Conservation (phyloP, 805 yeast genomes). For the Yarrowia sp. region DNA sequence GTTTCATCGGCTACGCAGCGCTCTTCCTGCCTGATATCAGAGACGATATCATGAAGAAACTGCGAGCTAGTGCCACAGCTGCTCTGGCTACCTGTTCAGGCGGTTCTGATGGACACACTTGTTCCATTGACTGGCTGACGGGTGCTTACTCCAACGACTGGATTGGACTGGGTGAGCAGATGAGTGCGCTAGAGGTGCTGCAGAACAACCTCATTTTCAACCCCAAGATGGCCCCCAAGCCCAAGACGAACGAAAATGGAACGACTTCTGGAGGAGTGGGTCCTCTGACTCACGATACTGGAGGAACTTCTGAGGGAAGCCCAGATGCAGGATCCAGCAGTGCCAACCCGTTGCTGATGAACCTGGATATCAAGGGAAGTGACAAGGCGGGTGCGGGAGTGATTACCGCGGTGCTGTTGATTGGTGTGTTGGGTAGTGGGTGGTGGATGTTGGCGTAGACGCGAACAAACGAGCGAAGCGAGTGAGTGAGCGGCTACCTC, state of each 20-base stretch:
- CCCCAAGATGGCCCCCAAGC: constrained; percentile 47
- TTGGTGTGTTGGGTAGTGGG: constrained; percentile 66
- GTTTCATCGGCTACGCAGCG: constrained; percentile 70
- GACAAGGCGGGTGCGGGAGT: constrained; percentile 93
- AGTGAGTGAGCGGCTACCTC: neutral
- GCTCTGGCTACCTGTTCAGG: constrained; percentile 84
- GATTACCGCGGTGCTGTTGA: constrained; percentile 76
- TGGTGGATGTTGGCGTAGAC: constrained; percentile 69
- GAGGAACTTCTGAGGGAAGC: constrained; percentile 73
- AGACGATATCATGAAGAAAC: constrained; percentile 55
- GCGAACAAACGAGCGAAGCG: neutral
- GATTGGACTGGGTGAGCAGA: constrained; percentile 88
- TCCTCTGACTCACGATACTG: constrained; percentile 68
- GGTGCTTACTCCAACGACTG: constrained; percentile 53
- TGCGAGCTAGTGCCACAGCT: constrained; percentile 64
- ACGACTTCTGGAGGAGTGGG: constrained; percentile 13
- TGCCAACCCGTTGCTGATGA: constrained; percentile 21
- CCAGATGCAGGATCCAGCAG: constrained; percentile 48
- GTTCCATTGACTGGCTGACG: constrained; percentile 75
- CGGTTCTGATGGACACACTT: constrained; percentile 79
- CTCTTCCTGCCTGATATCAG: constrained; percentile 63
- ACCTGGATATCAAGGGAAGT: constrained; percentile 57
- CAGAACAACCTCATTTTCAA: constrained; percentile 54
- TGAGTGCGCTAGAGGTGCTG: constrained; percentile 73
- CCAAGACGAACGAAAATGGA: constrained; percentile 50